phyloP scores from a whole-genome alignment of 2,329 filamentous ascomycete genomes.

The Paecilomyces fulvus region DNA sequence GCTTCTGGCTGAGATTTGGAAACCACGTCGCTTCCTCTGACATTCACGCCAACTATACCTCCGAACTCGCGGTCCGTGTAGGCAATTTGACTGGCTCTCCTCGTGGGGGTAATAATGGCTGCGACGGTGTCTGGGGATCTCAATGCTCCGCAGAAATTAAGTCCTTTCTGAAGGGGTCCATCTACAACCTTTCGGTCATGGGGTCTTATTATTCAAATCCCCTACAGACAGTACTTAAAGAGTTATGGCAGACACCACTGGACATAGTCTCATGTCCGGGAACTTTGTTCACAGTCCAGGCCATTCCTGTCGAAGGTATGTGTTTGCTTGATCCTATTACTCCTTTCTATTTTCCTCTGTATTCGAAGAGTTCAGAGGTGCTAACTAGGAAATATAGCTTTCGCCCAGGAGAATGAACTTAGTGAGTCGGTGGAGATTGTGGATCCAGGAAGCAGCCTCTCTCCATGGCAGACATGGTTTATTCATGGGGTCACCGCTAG shows the following conservation, averaged over 20 bases:
- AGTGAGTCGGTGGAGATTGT: constrained; percentile 18
- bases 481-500: constrained; percentile 23
- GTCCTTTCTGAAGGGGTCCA: constrained; percentile 14
- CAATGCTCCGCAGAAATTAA: constrained; percentile 25
- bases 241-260: constrained; percentile 17
- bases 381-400: constrained; percentile 15
- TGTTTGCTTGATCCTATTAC: constrained; percentile 2
- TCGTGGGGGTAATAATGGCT: constrained; percentile 26
- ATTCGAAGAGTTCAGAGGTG: background rate
- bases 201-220: constrained; percentile 21
- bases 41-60: constrained; percentile 25
- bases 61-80: constrained; percentile 27
- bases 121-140: constrained; percentile 28
- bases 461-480: constrained; percentile 30
- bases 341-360: background rate
- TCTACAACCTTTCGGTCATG: constrained; percentile 19
- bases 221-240: constrained; percentile 19
- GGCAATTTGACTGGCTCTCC: constrained; percentile 29
- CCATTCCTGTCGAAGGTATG: constrained; percentile 25
- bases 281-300: constrained; percentile 23
- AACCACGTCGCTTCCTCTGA: constrained; percentile 4
- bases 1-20: constrained; percentile 28
- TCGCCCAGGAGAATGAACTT: constrained; percentile 22
- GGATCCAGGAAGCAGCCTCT: constrained; percentile 18
- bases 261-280: constrained; percentile 20